Evolutionary conservation across 225 moss, liverwort and hornwort genomes (phyloP), one percentile per base, ranked within the genome.

Genomic region (Anthoceros angustus): DNA sequence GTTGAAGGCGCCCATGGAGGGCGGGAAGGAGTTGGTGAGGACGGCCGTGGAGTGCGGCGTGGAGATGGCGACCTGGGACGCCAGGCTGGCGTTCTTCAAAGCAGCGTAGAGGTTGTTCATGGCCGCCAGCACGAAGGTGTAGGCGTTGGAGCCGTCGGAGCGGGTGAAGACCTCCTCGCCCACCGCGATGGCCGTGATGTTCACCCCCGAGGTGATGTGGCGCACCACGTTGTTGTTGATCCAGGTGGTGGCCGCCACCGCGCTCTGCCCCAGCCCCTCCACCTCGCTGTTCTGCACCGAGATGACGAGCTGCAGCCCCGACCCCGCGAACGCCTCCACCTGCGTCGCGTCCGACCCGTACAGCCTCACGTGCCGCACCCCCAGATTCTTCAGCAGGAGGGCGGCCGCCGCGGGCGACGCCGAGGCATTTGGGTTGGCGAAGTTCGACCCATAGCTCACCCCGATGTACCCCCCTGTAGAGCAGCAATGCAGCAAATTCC

Each of bases 91-190:
- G 9, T 77, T 85, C 0, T 71, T 71, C 26, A 93, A 80, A 12
- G 89, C 83, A 2, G 74, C 43, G 72, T 87, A 71, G 15, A 93
- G 65, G 65, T 85, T 85, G 42, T 9, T 73, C 87, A 93, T 93
- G 3, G 93, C 93, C 0, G 70, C 82, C 12, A 93, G 68, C 3
- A 93, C 84, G 2, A 72, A 66, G 5, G 69, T 68, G 0, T 79
- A 38, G 0, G 41, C 67, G 1, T 41, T 61, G 0, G 78, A 60
- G 41, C 42, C 72, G 45, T 70, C 75, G 0, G 55, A 55, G 55
- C 55, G 55, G 10, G 84, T 80, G 25, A 87, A 25, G 0, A 89
- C 86, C 46, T 93, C 87, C 50, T 89, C 86, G 4, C 89, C 93
- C 6, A 93, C 89, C 2, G 84, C 80, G 11, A 93, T 77, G 16